These are phyloP conservation scores for Erythrophleum fordii DNA, from an alignment of 306 rosid species.

Conservation along the genomic window DNA sequence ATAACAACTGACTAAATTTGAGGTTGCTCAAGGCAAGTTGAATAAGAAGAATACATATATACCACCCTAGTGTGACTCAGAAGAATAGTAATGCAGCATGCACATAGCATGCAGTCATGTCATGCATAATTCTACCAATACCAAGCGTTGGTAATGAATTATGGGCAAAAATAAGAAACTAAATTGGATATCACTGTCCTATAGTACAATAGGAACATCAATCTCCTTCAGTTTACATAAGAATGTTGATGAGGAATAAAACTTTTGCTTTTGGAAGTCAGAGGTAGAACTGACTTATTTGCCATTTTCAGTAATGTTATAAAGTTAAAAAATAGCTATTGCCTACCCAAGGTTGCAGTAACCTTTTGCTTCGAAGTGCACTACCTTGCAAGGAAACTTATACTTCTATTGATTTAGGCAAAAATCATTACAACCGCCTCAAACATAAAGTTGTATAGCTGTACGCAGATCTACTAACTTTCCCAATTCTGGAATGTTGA, in stretches of 20 bases:
- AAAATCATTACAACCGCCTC: background rate
- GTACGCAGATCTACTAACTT: background rate
- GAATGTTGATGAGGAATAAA: background rate
- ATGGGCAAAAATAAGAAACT: background rate
- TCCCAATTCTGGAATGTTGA: background rate
- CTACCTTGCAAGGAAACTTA: slow-evolving; percentile 5
- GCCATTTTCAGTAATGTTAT: background rate
- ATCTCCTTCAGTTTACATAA: background rate
- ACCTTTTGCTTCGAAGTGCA: slow-evolving; percentile 27
- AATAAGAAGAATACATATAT: background rate
- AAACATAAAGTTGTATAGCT: background rate
- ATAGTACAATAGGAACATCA: background rate
- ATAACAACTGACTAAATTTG: background rate
- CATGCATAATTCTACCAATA: background rate
- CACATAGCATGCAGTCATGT: background rate
- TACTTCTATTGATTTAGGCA: background rate
- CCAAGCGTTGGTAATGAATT: background rate
- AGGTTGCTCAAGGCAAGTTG: background rate
- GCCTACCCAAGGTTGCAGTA: background rate
- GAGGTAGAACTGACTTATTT: background rate
- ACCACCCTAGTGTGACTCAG: background rate
- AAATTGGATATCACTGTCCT: background rate
- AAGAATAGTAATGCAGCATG: background rate
- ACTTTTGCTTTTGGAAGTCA: background rate
- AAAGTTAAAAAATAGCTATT: background rate